Base-by-base conservation (phyloP, 495 filamentous ascomycete species). In the Thermothielavioides terrestris region DNA sequence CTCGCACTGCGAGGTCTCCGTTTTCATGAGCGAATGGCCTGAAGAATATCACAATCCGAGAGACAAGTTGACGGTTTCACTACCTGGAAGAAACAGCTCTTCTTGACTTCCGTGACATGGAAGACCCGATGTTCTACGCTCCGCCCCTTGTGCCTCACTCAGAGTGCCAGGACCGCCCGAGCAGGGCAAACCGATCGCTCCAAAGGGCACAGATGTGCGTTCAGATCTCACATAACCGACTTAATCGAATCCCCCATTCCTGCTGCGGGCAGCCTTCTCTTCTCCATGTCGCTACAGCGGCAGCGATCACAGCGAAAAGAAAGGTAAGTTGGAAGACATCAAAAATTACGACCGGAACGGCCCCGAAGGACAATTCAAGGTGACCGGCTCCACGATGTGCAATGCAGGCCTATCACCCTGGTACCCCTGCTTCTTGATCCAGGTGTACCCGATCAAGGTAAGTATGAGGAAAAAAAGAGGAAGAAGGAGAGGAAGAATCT, bases 281-380 rank as follows among this genome's bases (percentile, higher is more conserved):
- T 63, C 62, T 54, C 56, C 51, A 61, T 61, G 55, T 46, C 55
- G 14, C 56, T 34, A 56, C 61, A 7, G 6, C 9, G 32, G 45
- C 54, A 52, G 51, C 34, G 51, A 44, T 36, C 58, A 63, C 26
- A 65, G 56, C 47, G 60, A 65, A 65, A 63, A 65, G 46, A 31
- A 53, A 32, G 27, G 39, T 12, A 22, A 22, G 11, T 22, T 45
- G 7, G 28, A 46, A 37, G 53, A 49, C 30, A 65, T 54, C 62
- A 65, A 68, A 68, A 68, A 68, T 68, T 68, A 26, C 58, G 58
- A 58, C 61, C 58, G 48, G 52, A 54, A 66, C 63, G 65, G 61
- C 59, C 65, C 65, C 65, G 63, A 66, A 66, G 63, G 63, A 60
- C 63, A 68, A 64, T 66, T 54, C 53, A 65, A 48, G 36, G 28